Evolutionary conservation across 176 grass and related monocot genomes (phyloP).

Genomic region (Avena atlantica): DNA sequence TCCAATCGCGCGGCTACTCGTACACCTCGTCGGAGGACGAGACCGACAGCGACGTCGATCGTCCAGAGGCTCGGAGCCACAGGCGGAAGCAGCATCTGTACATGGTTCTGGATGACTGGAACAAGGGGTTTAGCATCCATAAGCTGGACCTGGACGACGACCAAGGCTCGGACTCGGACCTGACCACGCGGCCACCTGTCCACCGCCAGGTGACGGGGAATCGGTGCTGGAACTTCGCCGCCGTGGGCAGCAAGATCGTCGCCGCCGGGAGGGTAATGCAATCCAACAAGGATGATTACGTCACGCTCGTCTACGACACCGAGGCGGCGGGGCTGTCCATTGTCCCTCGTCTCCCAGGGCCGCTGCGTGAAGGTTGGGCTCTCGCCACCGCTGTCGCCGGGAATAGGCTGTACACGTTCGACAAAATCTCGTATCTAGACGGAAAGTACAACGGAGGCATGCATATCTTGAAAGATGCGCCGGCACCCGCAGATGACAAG

Average conservation of each 20-base stretch:
- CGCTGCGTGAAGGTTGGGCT: too few species aligned
- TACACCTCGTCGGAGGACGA: background rate
- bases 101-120: background rate
- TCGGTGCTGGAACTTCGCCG: background rate
- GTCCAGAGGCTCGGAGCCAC: background rate
- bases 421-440: accelerated
- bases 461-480: background rate
- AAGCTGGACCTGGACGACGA: background rate
- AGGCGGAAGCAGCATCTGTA: background rate
- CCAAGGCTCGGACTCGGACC: background rate
- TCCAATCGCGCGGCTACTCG: background rate
- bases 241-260: background rate
- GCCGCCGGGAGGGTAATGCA: background rate
- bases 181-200: background rate
- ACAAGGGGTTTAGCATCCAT: background rate
- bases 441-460: background rate
- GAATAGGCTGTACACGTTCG: background rate
- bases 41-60: background rate
- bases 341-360: background rate
- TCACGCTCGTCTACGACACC: background rate
- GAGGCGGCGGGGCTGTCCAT: background rate
- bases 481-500: background rate
- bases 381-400: background rate
- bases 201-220: background rate
- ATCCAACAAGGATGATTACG: background rate